Base-by-base conservation (phyloP, 306 rosid genomes). In the Cyclanthera cordifolia region DNA sequence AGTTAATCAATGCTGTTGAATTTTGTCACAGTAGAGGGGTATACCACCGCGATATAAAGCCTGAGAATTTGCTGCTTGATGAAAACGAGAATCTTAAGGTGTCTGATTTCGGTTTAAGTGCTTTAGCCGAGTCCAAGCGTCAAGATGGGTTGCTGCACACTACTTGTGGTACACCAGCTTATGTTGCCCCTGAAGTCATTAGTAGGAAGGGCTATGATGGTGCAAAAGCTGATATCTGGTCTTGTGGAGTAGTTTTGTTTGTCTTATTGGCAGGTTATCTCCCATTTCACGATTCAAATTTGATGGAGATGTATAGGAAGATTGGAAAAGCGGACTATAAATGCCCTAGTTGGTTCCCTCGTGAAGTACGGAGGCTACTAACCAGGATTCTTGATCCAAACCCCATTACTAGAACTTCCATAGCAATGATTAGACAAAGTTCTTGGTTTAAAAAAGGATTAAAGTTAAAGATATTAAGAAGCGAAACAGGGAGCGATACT, bases 91-190 rank as follows among this genome's bases (percentile, higher is more conserved):
- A 85, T 69, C 74, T 91, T 12, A 91, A 91, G 84, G 87, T 89
- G 4, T 87, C 97, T 19, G 97, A 91, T 82, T 91, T 91, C 24
- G 97, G 97, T 61, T 82, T 91, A 66, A 91, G 97, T 76, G 91
- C 96, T 34, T 77, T 91, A 0, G 86, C 77, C 0, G 90, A 88
- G 21, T 74, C 87, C 74, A 85, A 59, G 78, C 73, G 69, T 30
- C 83, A 83, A 65, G 95, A 87, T 73, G 87, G 82, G 21, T 53
- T 91, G 27, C 89, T 91, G 21, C 97, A 85, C 68, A 91, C 96
- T 4, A 71, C 92, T 55, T 91, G 97, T 77, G 97, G 97, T 55
- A 91, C 97, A 30, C 97, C 97, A 49, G 97, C 95, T 8, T 91
- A 91, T 76, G 97, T 87, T 53, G 95, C 97, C 65, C 97, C 97